Evolutionary conservation across 2,329 filamentous ascomycete species (phyloP).

Genomic region (Basipetospora sp.): DNA sequence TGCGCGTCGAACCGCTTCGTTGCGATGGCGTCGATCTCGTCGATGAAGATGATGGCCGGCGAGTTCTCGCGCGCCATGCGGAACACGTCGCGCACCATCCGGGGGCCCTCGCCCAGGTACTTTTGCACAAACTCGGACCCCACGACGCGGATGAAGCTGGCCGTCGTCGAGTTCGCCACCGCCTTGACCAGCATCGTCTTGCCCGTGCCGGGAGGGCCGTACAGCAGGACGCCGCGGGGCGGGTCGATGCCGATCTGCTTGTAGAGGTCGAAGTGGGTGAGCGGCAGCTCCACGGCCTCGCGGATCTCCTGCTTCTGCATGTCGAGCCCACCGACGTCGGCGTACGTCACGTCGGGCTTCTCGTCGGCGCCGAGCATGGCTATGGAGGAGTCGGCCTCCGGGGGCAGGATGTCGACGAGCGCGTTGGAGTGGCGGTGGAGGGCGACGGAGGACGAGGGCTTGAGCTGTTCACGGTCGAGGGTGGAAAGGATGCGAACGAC

Average conservation of each 20-base stretch:
- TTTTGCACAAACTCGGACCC: slow-evolving; percentile 98
- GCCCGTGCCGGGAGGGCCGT: slow-evolving; percentile 87
- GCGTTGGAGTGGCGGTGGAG: slow-evolving; percentile 97
- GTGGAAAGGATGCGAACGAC: slow-evolving; percentile 96
- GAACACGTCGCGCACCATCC: slow-evolving; percentile 98
- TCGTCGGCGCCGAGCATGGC: slow-evolving; percentile 93
- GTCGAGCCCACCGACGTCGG: slow-evolving; percentile 90
- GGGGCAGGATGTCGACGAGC: slow-evolving; percentile 94
- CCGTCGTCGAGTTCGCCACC: slow-evolving; percentile 93
- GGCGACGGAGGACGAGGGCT: slow-evolving; percentile 92
- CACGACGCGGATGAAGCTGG: slow-evolving; percentile 94
- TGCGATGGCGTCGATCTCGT: slow-evolving; percentile 96
- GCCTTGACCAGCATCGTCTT: slow-evolving; percentile 98
- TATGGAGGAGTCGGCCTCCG: slow-evolving; percentile 95
- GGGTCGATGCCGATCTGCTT: slow-evolving; percentile 98
- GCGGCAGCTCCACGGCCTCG: slow-evolving; percentile 88
- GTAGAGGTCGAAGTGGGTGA: slow-evolving; percentile 97
- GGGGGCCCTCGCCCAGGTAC: slow-evolving; percentile 90
- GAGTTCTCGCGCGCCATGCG: slow-evolving; percentile 98
- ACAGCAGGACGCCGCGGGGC: slow-evolving; percentile 86
- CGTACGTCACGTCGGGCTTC: slow-evolving; percentile 96
- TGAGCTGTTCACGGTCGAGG: slow-evolving; percentile 92
- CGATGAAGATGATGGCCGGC: slow-evolving; percentile 97
- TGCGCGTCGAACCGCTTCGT: slow-evolving; percentile 99
- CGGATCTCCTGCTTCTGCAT: slow-evolving; percentile 99